Base-by-base conservation (phyloP, 1,284 basidiomycete genomes). In the Trichosporon coremiiforme region DNA sequence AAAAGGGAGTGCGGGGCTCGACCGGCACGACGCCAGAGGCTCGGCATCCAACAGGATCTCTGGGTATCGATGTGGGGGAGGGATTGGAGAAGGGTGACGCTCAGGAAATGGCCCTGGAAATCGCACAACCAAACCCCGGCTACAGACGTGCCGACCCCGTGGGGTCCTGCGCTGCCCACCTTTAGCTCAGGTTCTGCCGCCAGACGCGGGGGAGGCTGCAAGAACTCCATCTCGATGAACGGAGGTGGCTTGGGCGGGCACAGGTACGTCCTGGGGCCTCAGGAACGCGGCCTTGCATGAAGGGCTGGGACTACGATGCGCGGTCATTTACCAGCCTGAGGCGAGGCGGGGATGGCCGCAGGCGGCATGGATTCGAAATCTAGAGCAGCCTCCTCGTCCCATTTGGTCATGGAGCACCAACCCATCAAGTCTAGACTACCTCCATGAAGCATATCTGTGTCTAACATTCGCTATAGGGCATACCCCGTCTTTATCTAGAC, bases 91-190 rank as follows among this genome's bases (percentile, higher is more conserved):
- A 50, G 47, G 47, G 47, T 25, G 50, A 53, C 20, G 22, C 10
- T 53, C 50, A 25, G 50, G 50, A 53, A 22, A 25, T 53, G 50
- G 50, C 50, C 50, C 50, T 53, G 50, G 50, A 53, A 53, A 53
- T 53, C 50, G 50, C 50, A n/a, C 50, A 53, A 6, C 20, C 6
- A 20, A 53, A 25, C 4, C 22, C 50, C 50, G 50, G 50, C 50
- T 53, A 53, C 50, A 25, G 20, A 22, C 17, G 50, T 22, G 22
- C 50, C 50, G 50, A 53, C 50, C 50, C 50, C 50, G 50, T 53
- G 50, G 50, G 50, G 50, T 20, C 20, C 20, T 8, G n/a, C 4
- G 20, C 17, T 53, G 50, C 50, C 50, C 50, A 53, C 50, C 50
- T 53, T 2, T 4, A 53, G n/a, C 20, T 53, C 50, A 53, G 50